Percentiles rank a stretch among this genome's conserved stretches.
Conservation (phyloP, 2,329 filamentous ascomycete genomes). For the Mycosphaerelloides madeirae region DNA sequence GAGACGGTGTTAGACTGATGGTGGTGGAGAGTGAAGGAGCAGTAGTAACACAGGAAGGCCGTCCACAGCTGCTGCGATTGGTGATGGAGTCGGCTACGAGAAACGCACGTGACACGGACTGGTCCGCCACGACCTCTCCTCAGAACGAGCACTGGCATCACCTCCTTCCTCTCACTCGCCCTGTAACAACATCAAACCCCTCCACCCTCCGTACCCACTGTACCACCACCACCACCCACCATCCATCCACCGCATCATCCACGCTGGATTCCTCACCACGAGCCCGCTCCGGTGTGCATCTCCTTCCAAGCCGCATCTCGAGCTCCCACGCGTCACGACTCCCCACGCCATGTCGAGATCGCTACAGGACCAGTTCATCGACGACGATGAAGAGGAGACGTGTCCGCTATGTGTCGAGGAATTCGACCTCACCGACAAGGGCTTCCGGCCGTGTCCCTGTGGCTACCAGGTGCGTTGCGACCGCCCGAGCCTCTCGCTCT, state of each 20-base stretch:
- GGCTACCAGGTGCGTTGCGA: constrained; percentile 77
- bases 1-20: too few species aligned
- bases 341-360: constrained; percentile 44
- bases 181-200: too few species aligned
- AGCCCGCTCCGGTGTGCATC: constrained; percentile 1
- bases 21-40: neutral
- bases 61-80: too few species aligned
- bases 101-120: too few species aligned
- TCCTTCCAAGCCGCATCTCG: constrained; percentile 2
- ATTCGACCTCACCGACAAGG: constrained; percentile 94
- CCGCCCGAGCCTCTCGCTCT: neutral
- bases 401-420: constrained; percentile 98
- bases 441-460: constrained; percentile 94
- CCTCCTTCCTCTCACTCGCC: too few species aligned
- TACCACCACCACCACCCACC: neutral
- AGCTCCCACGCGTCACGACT: constrained; percentile 12
- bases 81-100: too few species aligned
- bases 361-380: constrained; percentile 51
- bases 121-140: too few species aligned
- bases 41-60: too few species aligned
- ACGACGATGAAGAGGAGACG: constrained; percentile 50
- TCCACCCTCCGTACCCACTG: neutral
- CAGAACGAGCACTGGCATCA: too few species aligned
- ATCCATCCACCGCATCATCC: constrained; percentile 1
- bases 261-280: constrained; percentile 2